phyloP scores from a whole-genome alignment of 2,329 filamentous ascomycete genomes.

The Madurella mycetomatis region DNA sequence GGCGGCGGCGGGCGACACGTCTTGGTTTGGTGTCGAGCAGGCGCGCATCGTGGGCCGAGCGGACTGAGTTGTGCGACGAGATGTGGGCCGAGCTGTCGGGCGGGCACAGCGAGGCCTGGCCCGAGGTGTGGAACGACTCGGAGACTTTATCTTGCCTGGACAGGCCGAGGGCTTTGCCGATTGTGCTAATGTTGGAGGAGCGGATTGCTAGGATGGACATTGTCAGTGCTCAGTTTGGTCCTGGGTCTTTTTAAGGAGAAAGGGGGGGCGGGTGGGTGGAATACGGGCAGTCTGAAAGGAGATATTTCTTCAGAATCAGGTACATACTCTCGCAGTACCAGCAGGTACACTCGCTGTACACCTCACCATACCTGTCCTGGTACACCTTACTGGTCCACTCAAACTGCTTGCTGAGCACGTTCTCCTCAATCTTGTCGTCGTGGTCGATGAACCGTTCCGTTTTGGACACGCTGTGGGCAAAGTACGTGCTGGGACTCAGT shows the following conservation, averaged over 20 bases:
- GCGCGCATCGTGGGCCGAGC: slow-evolving; percentile 20
- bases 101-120: slow-evolving; percentile 45
- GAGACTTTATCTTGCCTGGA: slow-evolving; percentile 43
- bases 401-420: slow-evolving; percentile 59
- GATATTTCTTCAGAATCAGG: no score
- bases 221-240: no score
- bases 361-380: slow-evolving; percentile 57
- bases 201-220: slow-evolving; percentile 44
- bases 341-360: slow-evolving; percentile 74
- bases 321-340: slow-evolving; percentile 74
- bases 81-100: slow-evolving; percentile 60
- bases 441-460: slow-evolving; percentile 66
- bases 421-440: slow-evolving; percentile 76
- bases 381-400: slow-evolving; percentile 70
- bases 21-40: not conserved
- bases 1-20: slow-evolving; percentile 29
- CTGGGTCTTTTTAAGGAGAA: no score
- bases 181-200: slow-evolving; percentile 46
- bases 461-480: slow-evolving; percentile 46
- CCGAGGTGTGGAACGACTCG: slow-evolving; percentile 46
- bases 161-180: slow-evolving; percentile 42
- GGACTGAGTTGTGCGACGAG: slow-evolving; percentile 66
- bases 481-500: slow-evolving; percentile 61
- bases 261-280: no score
- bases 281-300: no score